Percentiles rank a stretch among this genome's conserved stretches.
Evolutionary conservation across 2,329 filamentous ascomycete genomes (phyloP).

Genomic region (Didymella segeticola): DNA sequence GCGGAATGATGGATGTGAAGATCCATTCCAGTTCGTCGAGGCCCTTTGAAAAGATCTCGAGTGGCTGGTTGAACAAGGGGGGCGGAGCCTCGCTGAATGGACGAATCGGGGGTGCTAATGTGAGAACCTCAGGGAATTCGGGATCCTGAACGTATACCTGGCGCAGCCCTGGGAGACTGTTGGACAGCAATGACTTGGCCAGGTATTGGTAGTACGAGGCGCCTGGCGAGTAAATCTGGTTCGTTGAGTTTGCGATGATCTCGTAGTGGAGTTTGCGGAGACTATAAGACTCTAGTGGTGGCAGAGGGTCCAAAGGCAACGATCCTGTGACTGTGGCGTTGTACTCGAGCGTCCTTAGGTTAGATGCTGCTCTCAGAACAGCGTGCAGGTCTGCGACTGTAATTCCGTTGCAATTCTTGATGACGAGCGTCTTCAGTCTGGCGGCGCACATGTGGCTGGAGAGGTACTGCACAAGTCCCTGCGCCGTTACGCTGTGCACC

Average conservation of each 20-base stretch:
- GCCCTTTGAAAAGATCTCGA: constrained; percentile 72
- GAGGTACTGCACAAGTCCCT: constrained; percentile 74
- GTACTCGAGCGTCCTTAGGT: constrained; percentile 65
- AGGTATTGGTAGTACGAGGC: constrained; percentile 83
- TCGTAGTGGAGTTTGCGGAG: constrained; percentile 82
- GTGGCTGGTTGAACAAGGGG: constrained; percentile 60
- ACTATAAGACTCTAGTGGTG: constrained; percentile 71
- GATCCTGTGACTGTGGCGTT: constrained; percentile 62
- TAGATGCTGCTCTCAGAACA: constrained; percentile 64
- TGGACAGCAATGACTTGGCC: constrained; percentile 78
- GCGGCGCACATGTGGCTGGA: constrained; percentile 62
- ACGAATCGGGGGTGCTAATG: constrained; percentile 70
- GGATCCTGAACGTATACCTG: constrained; percentile 87
- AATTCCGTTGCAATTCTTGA: constrained; percentile 73
- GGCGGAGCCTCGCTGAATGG: constrained; percentile 55
- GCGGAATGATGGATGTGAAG: constrained; percentile 66
- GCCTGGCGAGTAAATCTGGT: constrained; percentile 60
- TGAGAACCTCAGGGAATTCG: constrained; percentile 79
- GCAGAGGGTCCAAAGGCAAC: constrained; percentile 64
- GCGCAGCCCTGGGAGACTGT: constrained; percentile 74
- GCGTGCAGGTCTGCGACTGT: constrained; percentile 66
- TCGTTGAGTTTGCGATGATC: constrained; percentile 69
- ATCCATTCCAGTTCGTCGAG: constrained; percentile 72
- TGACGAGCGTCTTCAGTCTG: constrained; percentile 70
- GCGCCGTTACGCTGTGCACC: constrained; percentile 72